Evolutionary conservation across 352 stramenopile species (phyloP), one percentile per base, ranked within the genome.

Genomic region (Thalassiosira mediterranea): DNA sequence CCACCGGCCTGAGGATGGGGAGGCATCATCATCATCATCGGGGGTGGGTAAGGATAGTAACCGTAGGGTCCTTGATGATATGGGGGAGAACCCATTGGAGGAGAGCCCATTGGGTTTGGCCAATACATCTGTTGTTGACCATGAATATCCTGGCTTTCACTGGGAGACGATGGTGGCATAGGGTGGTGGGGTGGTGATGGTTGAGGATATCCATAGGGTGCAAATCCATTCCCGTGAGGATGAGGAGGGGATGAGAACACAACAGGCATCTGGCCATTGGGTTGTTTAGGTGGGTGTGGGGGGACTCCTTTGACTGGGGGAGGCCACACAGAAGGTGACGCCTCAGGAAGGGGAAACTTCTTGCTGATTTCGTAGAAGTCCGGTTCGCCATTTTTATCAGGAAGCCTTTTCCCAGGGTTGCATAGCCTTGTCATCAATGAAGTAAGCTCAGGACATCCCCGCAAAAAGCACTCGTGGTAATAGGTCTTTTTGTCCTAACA

Each of bases 311-410:
- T n/a, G n/a, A n/a, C n/a, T n/a, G n/a, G n/a, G n/a, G n/a, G n/a
- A n/a, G n/a, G n/a, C n/a, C n/a, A n/a, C n/a, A n/a, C n/a, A n/a
- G n/a, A n/a, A n/a, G n/a, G n/a, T n/a, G n/a, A n/a, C n/a, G 59
- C 59, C 21, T 38, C 28, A 71, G 59, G 70, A 67, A 72, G 60
- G 28, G 60, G 59, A 47, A 63, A 68, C 37, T 67, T 44, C 26
- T 48, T 23, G 53, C 49, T 67, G 38, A 78, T 78, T 46, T 78
- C 51, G 56, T 78, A 72, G n/a, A 78, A 72, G 47, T 78, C 69
- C 1, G 69, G 69, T 31, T 78, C 69, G 3, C 51, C 51, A 2
- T 25, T 29, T 51, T 66, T 78, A n/a, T 78, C 60, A 15, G 69
- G 69, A 28, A 78, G 60, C 57, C 69, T 72, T 29, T 72, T 71